phyloP scores from a whole-genome alignment of 192 early-diverging fungal genomes.

The Coemansia sp. region DNA sequence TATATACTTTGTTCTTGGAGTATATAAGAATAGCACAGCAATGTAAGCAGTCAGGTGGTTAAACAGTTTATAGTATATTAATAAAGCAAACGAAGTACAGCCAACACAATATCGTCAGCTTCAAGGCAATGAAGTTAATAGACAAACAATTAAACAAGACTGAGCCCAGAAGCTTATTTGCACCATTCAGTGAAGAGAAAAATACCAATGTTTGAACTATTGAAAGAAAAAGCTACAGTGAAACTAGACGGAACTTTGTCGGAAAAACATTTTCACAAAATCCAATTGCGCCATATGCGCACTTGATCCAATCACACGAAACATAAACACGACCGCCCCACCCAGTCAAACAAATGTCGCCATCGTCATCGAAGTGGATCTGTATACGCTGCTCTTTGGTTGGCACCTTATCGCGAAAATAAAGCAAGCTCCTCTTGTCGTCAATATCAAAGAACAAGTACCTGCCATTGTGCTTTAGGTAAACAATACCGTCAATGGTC shows the following conservation, averaged over 20 bases:
- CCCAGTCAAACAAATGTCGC: not conserved
- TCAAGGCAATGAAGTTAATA: no score
- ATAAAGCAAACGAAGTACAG: conserved; percentile 40
- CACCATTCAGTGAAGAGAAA: not conserved
- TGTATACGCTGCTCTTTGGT: conserved; percentile 1
- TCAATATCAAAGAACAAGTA: not conserved
- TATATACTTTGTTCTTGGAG: no score
- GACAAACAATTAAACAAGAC: no score
- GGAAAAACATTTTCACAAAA: not conserved
- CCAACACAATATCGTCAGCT: no score
- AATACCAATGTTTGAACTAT: not conserved
- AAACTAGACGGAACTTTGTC: conserved; percentile 3
- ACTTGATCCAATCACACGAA: conserved; percentile 8
- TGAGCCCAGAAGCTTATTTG: not conserved
- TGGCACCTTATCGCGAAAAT: not conserved
- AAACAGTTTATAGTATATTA: not conserved
- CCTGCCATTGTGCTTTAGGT: not conserved
- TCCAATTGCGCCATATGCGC: not conserved
- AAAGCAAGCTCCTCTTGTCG: not conserved
- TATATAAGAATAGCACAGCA: no score
- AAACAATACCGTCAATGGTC: conserved; percentile 5
- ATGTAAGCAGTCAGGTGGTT: no score
- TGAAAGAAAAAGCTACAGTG: not conserved
- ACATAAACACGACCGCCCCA: not conserved
- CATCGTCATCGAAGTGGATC: conserved; percentile 1